Conservation (phyloP, 345 rosid species). For the Rhodomyrtus tomentosa region DNA sequence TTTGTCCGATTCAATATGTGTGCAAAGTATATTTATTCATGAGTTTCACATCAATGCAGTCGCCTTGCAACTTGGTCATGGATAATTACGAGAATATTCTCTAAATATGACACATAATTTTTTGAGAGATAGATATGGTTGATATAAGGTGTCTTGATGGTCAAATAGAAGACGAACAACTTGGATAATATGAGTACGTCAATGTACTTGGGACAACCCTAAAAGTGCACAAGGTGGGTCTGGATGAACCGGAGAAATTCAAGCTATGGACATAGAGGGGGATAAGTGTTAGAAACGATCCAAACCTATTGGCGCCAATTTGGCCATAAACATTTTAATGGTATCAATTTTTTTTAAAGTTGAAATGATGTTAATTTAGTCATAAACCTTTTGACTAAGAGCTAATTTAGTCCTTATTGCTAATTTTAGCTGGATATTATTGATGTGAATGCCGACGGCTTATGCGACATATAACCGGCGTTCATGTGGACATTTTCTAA, state of each 20-base stretch:
- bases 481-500: no score
- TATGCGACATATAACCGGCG: no score
- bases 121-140: no score
- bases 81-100: background rate
- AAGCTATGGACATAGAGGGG: background rate
- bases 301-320: no score
- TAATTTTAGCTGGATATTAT: no score
- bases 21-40: background rate
- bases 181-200: background rate
- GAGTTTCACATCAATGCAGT: background rate
- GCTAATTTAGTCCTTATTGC: no score
- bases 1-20: background rate
- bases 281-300: no score
- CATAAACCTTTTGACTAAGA: no score
- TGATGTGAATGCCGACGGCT: accelerated
- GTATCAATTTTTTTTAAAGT: no score
- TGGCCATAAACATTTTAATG: no score
- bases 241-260: background rate
- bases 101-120: background rate
- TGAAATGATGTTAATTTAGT: no score
- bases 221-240: background rate
- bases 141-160: background rate
- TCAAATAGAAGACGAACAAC: background rate
- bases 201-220: background rate
- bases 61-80: background rate